phyloP scores from a whole-genome alignment of 805 yeast species.

The Cyberlindnera maclurae region DNA sequence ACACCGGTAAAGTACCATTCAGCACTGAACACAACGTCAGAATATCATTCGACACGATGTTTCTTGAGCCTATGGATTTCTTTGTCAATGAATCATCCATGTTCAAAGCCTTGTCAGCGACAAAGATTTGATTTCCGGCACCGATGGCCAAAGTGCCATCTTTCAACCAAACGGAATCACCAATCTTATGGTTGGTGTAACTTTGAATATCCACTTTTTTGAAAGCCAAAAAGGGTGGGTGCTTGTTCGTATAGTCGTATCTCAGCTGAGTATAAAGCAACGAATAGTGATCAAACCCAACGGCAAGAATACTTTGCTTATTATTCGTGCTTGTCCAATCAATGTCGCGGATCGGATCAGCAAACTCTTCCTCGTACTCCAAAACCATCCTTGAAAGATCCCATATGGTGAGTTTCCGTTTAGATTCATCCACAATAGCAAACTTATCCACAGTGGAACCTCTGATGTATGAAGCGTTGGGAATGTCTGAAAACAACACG shows the following conservation, averaged over 20 bases:
- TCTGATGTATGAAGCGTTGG: conserved; percentile 44
- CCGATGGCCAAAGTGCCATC: conserved; percentile 78
- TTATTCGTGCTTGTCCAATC: conserved; percentile 79
- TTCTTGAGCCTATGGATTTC: conserved; percentile 51
- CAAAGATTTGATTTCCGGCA: conserved; percentile 81
- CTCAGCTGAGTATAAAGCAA: conserved; percentile 73
- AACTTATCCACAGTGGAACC: conserved; percentile 74
- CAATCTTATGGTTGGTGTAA: conserved; percentile 74
- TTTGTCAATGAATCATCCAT: conserved; percentile 43
- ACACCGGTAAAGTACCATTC: conserved; percentile 85
- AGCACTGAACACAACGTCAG: conserved; percentile 67
- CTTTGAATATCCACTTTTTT: conserved; percentile 63
- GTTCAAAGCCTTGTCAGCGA: conserved; percentile 67
- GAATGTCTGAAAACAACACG: conserved; percentile 48
- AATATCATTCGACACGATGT: conserved; percentile 46
- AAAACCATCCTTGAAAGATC: conserved; percentile 60
- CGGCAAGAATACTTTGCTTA: conserved; percentile 67
- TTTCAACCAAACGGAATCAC: conserved; percentile 83
- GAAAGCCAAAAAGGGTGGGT: conserved; percentile 72
- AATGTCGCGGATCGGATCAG: conserved; percentile 50
- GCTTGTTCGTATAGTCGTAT: conserved; percentile 78
- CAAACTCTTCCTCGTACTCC: conserved; percentile 46
- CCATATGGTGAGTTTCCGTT: conserved; percentile 63
- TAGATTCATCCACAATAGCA: conserved; percentile 59
- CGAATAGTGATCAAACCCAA: conserved; percentile 64